These are phyloP conservation scores for Castanea crenata DNA, from an alignment of 306 rosid genomes.

Conservation along the genomic window DNA sequence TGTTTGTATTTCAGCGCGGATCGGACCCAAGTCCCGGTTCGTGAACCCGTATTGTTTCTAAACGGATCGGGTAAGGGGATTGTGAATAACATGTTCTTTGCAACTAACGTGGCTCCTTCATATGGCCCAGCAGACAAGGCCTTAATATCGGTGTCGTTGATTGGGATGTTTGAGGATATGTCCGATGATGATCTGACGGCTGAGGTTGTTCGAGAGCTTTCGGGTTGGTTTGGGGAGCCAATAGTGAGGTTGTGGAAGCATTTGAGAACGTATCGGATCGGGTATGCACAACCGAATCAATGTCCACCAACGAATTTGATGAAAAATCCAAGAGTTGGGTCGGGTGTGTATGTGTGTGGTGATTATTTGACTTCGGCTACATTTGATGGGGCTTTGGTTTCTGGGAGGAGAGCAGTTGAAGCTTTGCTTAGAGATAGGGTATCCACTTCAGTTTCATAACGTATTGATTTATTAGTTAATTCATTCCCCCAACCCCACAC, in stretches of 20 bases:
- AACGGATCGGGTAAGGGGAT: conserved; percentile 85
- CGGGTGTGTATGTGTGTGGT: conserved; percentile 71
- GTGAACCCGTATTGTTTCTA: conserved; percentile 55
- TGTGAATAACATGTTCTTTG: conserved; percentile 90
- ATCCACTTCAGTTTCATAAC: neutral
- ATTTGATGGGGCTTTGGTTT: conserved; percentile 85
- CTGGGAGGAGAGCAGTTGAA: conserved; percentile 81
- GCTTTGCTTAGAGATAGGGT: conserved; percentile 57
- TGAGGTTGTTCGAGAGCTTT: conserved; percentile 52
- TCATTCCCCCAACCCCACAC: too few relatives aligned
- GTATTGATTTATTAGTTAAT: too few relatives aligned
- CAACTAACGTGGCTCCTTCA: conserved; percentile 73
- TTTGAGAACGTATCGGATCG: conserved; percentile 64
- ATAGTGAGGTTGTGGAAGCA: conserved; percentile 60
- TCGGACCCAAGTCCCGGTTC: conserved; percentile 41
- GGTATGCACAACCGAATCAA: conserved; percentile 85
- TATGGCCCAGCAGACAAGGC: conserved; percentile 68
- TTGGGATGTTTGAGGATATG: conserved; percentile 47
- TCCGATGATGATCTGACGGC: conserved; percentile 43
- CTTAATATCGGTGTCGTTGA: conserved; percentile 61
- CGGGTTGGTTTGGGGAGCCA: conserved; percentile 59
- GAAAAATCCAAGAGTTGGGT: conserved; percentile 48
- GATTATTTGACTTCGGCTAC: conserved; percentile 80
- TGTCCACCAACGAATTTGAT: conserved; percentile 57
- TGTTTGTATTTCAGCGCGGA: conserved; percentile 63